Evolutionary conservation across 139 green algal species (phyloP).

Genomic region (Monoraphidium neglectum): DNA sequence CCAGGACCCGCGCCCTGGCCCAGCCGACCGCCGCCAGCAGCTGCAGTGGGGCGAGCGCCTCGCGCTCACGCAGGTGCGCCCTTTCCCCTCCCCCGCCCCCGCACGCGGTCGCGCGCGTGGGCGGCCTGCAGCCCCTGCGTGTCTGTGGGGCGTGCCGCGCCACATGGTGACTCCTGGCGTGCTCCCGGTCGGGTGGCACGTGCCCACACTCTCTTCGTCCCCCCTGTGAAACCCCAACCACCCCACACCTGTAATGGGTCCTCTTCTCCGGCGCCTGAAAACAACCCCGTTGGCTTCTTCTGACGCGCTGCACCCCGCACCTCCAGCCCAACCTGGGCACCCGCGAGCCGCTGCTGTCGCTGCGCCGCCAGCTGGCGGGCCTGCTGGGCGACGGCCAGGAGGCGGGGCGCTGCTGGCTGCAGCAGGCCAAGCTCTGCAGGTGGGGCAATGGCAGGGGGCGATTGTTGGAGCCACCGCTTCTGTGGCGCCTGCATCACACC

Average conservation of each 20-base stretch:
- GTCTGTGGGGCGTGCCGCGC: too few species aligned
- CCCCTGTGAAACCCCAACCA: too few species aligned
- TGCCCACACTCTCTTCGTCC: too few species aligned
- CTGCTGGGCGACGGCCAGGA: slow-evolving; percentile 53
- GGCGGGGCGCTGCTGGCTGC: slow-evolving; percentile 78
- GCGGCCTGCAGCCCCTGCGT: too few species aligned
- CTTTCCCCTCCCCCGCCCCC: too few species aligned
- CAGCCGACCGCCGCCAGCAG: slow-evolving; percentile 39
- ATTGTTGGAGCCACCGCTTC: not conserved
- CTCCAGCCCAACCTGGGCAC: slow-evolving; percentile 40
- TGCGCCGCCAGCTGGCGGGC: slow-evolving; percentile 72
- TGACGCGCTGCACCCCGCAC: not conserved
- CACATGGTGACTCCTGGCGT: too few species aligned
- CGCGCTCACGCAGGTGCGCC: slow-evolving; percentile 57
- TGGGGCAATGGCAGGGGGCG: not conserved
- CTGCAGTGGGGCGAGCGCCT: slow-evolving; percentile 81
- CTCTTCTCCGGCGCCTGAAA: not conserved
- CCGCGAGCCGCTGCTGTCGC: slow-evolving; percentile 84
- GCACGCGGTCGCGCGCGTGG: too few species aligned
- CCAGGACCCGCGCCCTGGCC: slow-evolving; percentile 11
- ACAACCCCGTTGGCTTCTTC: not conserved
- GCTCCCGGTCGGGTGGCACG: too few species aligned
- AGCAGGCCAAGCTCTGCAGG: slow-evolving; percentile 85
- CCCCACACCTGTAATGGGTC: not conserved
- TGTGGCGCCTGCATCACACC: not conserved